phyloP scores from a whole-genome alignment of 495 filamentous ascomycete genomes.

The Aspergillus carlsbadensis region DNA sequence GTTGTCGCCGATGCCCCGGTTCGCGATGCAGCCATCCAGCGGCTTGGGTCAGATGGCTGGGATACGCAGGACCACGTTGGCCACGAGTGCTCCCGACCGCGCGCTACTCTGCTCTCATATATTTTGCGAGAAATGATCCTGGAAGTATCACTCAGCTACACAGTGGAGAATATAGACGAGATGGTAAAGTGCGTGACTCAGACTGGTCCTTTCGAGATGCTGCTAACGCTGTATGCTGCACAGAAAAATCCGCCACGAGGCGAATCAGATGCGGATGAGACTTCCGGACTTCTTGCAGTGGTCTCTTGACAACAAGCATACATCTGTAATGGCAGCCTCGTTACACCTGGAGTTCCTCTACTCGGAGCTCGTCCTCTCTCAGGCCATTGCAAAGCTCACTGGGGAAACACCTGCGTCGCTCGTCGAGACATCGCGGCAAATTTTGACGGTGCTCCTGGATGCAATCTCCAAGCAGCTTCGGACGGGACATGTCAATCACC shows the following conservation, averaged over 20 bases:
- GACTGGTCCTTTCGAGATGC: background rate
- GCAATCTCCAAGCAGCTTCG: conserved; percentile 42
- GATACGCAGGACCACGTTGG: conserved; percentile 31
- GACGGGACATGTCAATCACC: background rate
- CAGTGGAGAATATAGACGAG: conserved; percentile 19
- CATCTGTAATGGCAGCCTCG: background rate
- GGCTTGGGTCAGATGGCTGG: conserved; percentile 50
- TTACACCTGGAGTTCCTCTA: conserved; percentile 47
- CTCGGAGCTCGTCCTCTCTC: conserved; percentile 54
- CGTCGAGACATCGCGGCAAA: conserved; percentile 21
- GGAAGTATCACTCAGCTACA: conserved; percentile 48
- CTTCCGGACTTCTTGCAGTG: conserved; percentile 25
- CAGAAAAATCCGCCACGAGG: conserved; percentile 18
- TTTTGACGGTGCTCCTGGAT: conserved; percentile 77
- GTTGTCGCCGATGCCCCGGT: conserved; percentile 39
- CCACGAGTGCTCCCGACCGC: conserved; percentile 19
- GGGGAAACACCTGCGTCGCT: background rate
- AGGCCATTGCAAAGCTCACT: conserved; percentile 35
- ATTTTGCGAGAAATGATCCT: conserved; percentile 53
- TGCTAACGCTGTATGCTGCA: background rate
- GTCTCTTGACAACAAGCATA: conserved; percentile 4
- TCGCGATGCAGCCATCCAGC: conserved; percentile 32
- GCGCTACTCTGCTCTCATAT: conserved; percentile 44
- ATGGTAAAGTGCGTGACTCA: conserved; percentile 21
- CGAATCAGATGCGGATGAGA: conserved; percentile 1